A percentile compares a stretch with the other conserved stretches of the same genome.
Conservation (phyloP, 1,284 basidiomycete species). For the Cutaneotrichosporon cutaneum region DNA sequence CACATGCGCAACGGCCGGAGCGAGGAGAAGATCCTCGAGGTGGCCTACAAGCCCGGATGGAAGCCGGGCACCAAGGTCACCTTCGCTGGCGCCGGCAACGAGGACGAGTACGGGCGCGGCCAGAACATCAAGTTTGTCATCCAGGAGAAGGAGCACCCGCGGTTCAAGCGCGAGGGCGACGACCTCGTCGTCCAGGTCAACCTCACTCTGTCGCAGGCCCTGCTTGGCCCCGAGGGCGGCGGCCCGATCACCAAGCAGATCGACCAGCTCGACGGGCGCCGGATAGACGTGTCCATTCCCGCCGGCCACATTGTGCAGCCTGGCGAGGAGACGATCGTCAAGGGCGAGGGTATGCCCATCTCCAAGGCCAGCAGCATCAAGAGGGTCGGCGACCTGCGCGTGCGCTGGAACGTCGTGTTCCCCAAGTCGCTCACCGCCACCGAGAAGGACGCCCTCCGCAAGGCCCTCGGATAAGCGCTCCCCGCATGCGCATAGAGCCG, state of each 20-base stretch:
- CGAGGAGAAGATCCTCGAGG: constrained; percentile 89
- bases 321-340: constrained; percentile 66
- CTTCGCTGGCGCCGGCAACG: constrained; percentile 83
- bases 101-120: constrained; percentile 67
- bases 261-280: constrained; percentile 73
- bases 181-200: constrained; percentile 66
- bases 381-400: constrained; percentile 77
- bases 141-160: constrained; percentile 80
- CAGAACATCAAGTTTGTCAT: constrained; percentile 82
- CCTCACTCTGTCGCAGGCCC: constrained; percentile 78
- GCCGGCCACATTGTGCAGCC: constrained; percentile 72
- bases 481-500: not conserved
- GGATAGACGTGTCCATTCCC: constrained; percentile 67
- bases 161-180: constrained; percentile 74
- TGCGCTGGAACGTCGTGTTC: constrained; percentile 82
- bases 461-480: constrained; percentile 56
- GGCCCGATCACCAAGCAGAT: constrained; percentile 58
- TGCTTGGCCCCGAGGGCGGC: constrained; percentile 57
- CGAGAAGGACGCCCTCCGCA: constrained; percentile 77
- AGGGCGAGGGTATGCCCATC: constrained; percentile 87
- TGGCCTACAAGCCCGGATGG: constrained; percentile 72
- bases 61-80: constrained; percentile 81
- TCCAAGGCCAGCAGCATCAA: constrained; percentile 70
- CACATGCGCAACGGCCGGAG: constrained; percentile 67
- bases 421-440: constrained; percentile 68